phyloP scores from a whole-genome alignment of 768 basidiomycete genomes.

The Boletus vermiculosoides region DNA sequence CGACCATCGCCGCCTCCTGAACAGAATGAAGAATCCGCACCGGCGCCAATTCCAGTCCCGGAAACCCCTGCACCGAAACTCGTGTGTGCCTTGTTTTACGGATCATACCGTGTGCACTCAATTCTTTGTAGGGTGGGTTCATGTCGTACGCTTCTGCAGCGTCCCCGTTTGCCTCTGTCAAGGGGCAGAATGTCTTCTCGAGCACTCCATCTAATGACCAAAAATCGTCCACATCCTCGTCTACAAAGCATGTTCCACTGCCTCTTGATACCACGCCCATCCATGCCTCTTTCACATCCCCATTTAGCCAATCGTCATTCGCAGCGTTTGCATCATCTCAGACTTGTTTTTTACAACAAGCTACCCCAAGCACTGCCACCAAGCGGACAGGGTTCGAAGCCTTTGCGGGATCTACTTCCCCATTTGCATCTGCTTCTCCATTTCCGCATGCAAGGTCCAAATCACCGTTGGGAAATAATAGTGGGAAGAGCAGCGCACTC shows the following conservation, averaged over 20 bases:
- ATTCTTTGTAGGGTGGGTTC: constrained; percentile 57
- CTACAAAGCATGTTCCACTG: constrained; percentile 16
- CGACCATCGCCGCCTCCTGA: constrained; percentile 72
- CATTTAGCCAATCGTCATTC: constrained; percentile 23
- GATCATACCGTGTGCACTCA: constrained; percentile 13
- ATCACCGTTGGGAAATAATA: constrained; percentile 43
- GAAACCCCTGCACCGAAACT: constrained; percentile 42
- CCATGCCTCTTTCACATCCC: constrained; percentile 23
- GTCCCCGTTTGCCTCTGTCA: constrained; percentile 74
- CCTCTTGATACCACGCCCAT: constrained; percentile 25
- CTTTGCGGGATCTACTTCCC: constrained; percentile 50
- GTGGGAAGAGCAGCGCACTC: constrained; percentile 24
- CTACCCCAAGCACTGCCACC: constrained; percentile 36
- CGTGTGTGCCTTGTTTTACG: constrained; percentile 37
- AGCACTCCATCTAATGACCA: constrained; percentile 23
- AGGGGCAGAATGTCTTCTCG: constrained; percentile 58
- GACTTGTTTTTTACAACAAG: constrained; percentile 11
- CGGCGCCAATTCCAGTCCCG: constrained; percentile 3
- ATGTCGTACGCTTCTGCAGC: constrained; percentile 74
- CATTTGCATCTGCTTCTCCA: constrained; percentile 44
- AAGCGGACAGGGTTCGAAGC: constrained; percentile 60
- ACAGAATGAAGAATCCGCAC: constrained; percentile 26
- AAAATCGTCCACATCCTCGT: constrained; percentile 30
- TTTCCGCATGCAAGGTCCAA: constrained; percentile 41
- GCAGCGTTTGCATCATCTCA: constrained; percentile 19